Evolutionary conservation across 2,329 filamentous ascomycete genomes (phyloP).

Genomic region (Fusarium hainanense): DNA sequence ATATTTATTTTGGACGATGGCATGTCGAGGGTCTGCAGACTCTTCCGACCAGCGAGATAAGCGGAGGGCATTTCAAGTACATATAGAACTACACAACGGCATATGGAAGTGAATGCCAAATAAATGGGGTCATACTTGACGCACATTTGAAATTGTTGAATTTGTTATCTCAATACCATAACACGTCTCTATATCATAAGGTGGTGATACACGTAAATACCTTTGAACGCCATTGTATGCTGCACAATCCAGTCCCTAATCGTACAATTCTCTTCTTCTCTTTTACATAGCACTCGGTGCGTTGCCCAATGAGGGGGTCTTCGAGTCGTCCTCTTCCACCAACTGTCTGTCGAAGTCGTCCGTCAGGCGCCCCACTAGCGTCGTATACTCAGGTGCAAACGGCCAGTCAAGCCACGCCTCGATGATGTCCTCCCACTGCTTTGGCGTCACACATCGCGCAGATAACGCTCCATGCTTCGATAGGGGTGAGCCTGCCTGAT

Average conservation of each 20-base stretch:
- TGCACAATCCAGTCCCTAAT: neutral
- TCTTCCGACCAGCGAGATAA: slow-evolving; percentile 16
- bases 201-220: slow-evolving; percentile 7
- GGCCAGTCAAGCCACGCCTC: slow-evolving; percentile 74
- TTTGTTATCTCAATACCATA: slow-evolving; percentile 31
- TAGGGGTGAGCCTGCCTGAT: slow-evolving; percentile 58
- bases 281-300: slow-evolving; percentile 9
- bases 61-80: slow-evolving; percentile 16
- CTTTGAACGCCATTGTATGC: slow-evolving; percentile 13
- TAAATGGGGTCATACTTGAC: slow-evolving; percentile 11
- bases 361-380: slow-evolving; percentile 59
- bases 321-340: slow-evolving; percentile 42
- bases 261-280: neutral
- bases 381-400: slow-evolving; percentile 63
- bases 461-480: slow-evolving; percentile 55
- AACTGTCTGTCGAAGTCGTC: slow-evolving; percentile 42
- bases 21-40: slow-evolving; percentile 28
- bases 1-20: slow-evolving; percentile 13
- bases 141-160: slow-evolving; percentile 15
- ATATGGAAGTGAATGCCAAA: slow-evolving; percentile 15
- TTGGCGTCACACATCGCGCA: slow-evolving; percentile 61
- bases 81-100: slow-evolving; percentile 31
- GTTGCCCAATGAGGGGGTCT: slow-evolving; percentile 28
- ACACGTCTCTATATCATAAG: neutral
- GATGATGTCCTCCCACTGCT: slow-evolving; percentile 68